A percentile compares a stretch with the other conserved stretches of the same genome.
Conservation (phyloP, 1,284 basidiomycete species). For the Schizophyllum amplum region DNA sequence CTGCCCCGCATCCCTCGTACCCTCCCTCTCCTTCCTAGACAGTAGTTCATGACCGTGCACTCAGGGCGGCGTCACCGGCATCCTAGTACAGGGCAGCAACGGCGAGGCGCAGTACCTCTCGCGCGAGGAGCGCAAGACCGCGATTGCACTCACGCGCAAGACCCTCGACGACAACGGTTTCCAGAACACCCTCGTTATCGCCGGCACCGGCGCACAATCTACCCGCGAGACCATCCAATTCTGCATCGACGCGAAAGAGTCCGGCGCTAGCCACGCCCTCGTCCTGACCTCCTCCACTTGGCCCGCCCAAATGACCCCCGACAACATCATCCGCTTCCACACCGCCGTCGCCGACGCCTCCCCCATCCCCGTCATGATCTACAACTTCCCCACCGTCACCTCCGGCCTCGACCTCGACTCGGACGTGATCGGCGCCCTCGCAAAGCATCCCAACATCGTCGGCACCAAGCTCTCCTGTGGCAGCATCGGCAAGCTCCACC, state of each 20-base stretch:
- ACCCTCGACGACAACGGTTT: constrained; percentile 73
- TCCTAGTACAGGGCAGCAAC: constrained; percentile 71
- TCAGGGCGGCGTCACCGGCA: constrained; percentile 64
- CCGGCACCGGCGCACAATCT: constrained; percentile 79
- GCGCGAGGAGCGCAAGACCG: constrained; percentile 35
- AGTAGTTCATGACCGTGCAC: constrained; percentile 2
- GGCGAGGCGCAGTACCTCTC: constrained; percentile 77
- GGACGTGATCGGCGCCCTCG: constrained; percentile 66
- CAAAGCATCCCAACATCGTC: constrained; percentile 81
- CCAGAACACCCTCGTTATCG: constrained; percentile 63
- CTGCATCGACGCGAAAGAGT: constrained; percentile 68
- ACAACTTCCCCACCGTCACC: constrained; percentile 83
- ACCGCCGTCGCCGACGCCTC: constrained; percentile 66
- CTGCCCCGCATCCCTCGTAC: too few species aligned
- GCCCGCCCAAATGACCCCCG: constrained; percentile 53
- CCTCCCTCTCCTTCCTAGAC: too few species aligned
- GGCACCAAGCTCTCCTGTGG: constrained; percentile 86
- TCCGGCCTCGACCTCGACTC: constrained; percentile 85
- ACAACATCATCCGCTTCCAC: constrained; percentile 54
- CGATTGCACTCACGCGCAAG: constrained; percentile 44
- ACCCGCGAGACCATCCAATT: constrained; percentile 79
- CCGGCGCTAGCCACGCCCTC: constrained; percentile 72
- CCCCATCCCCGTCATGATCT: constrained; percentile 82
- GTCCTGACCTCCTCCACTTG: constrained; percentile 69
- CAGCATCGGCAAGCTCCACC: constrained; percentile 77